Conservation (phyloP, 768 basidiomycete species). For the Kockovaella imperatae region DNA sequence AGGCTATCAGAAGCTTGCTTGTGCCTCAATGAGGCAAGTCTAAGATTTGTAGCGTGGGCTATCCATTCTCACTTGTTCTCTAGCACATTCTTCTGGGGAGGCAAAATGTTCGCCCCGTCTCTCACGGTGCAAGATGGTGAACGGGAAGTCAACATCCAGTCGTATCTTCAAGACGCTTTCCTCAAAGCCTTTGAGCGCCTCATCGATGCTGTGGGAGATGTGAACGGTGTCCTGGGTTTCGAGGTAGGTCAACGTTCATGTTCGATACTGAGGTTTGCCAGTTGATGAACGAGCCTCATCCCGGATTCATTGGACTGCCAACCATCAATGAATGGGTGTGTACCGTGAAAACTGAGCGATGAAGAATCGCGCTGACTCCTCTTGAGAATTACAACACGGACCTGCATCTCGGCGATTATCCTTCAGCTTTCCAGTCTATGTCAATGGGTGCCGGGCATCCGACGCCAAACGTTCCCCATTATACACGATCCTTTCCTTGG, state of each 20-base stretch:
- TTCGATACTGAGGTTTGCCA: conserved; percentile 35
- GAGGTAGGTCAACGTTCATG: conserved; percentile 54
- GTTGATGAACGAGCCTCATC: conserved; percentile 93
- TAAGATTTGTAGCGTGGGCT: background rate
- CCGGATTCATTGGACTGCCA: conserved; percentile 76
- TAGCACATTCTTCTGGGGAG: conserved; percentile 90
- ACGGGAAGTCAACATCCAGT: conserved; percentile 60
- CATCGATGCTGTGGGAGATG: conserved; percentile 59
- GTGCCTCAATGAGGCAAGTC: conserved; percentile 69
- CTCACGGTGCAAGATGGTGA: conserved; percentile 54
- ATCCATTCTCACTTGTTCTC: background rate
- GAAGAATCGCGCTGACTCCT: background rate
- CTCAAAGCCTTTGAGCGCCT: conserved; percentile 67
- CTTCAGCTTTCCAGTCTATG: conserved; percentile 80
- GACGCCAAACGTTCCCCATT: conserved; percentile 61
- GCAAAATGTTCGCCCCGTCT: conserved; percentile 75
- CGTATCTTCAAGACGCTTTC: conserved; percentile 74
- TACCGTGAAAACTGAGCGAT: background rate
- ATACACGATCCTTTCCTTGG: conserved; percentile 79
- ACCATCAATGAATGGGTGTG: conserved; percentile 64
- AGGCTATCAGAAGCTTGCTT: conserved; percentile 83
- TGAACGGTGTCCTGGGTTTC: conserved; percentile 78
- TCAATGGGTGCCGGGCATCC: conserved; percentile 84
- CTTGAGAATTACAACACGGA: conserved; percentile 79
- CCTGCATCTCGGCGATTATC: conserved; percentile 64